Evolutionary conservation across 768 basidiomycete species (phyloP).

Genomic region (Trametes cubensis): DNA sequence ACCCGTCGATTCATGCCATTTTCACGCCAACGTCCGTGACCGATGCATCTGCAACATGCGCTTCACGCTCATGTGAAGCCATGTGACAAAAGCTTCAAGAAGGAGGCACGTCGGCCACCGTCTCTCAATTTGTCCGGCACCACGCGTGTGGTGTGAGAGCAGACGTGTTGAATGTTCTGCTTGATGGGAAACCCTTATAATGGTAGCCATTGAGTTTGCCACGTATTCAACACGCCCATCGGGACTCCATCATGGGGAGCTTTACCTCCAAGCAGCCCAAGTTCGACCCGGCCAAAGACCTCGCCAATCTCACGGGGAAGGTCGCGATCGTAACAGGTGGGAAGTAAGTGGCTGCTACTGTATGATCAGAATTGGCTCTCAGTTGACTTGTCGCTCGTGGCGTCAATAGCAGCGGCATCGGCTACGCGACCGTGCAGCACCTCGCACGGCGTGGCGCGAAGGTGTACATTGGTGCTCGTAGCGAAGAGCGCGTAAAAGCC

Average conservation of each 20-base stretch:
- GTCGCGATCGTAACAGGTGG: conserved; percentile 55
- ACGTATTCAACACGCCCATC: neutral
- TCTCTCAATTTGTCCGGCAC: no score
- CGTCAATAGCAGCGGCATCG: conserved; percentile 38
- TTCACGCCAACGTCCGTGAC: no score
- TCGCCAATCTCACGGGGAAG: conserved; percentile 49
- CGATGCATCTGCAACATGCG: no score
- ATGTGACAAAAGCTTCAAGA: no score
- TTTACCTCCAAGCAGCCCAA: conserved; percentile 5
- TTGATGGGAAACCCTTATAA: no score
- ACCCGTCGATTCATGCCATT: no score
- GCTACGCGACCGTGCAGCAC: conserved; percentile 41
- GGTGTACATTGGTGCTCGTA: conserved; percentile 41
- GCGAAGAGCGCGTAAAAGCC: conserved; percentile 34
- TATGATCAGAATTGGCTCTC: no score
- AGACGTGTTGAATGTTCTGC: no score
- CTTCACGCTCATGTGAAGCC: no score
- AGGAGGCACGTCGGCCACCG: no score
- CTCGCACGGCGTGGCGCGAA: conserved; percentile 48
- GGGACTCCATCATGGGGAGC: conserved; percentile 9
- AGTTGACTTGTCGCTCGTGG: neutral
- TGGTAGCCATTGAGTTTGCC: neutral
- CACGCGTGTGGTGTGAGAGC: no score
- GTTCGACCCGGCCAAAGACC: conserved; percentile 40
- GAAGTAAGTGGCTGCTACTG: conserved; percentile 36